Evolutionary conservation across 2,329 filamentous ascomycete genomes (phyloP).

Genomic region (Colletotrichum sidae): DNA sequence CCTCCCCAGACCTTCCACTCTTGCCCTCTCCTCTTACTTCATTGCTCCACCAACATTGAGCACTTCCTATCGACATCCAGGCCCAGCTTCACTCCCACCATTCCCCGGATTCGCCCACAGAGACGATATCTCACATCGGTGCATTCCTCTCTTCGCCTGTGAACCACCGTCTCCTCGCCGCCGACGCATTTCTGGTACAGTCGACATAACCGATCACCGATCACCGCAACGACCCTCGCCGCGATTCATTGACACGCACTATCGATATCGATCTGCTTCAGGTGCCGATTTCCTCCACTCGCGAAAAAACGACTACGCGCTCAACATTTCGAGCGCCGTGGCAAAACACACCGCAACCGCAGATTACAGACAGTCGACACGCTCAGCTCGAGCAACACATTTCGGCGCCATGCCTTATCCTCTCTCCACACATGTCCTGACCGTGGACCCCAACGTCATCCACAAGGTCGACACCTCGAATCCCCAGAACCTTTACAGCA

Average conservation of each 20-base stretch:
- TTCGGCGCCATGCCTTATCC: slow-evolving; percentile 79
- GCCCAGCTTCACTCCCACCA: slow-evolving; percentile 29
- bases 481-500: slow-evolving; percentile 92
- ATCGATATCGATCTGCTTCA: slow-evolving; percentile 16
- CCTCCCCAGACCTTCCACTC: slow-evolving; percentile 39
- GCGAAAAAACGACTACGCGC: neutral
- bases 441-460: slow-evolving; percentile 91
- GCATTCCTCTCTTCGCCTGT: slow-evolving; percentile 14
- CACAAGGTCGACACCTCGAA: slow-evolving; percentile 95
- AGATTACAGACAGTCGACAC: slow-evolving; percentile 39
- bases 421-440: slow-evolving; percentile 87
- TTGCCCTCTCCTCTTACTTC: slow-evolving; percentile 32
- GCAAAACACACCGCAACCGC: slow-evolving; percentile 41
- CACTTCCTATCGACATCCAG: slow-evolving; percentile 10
- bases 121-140: slow-evolving; percentile 20
- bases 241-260: slow-evolving; percentile 1
- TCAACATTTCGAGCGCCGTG: slow-evolving; percentile 21
- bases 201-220: slow-evolving; percentile 23
- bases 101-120: slow-evolving; percentile 17
- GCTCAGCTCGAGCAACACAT: slow-evolving; percentile 53
- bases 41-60: slow-evolving; percentile 35
- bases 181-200: slow-evolving; percentile 1
- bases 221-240: neutral
- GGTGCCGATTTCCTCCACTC: slow-evolving; percentile 27
- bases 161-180: neutral